A percentile compares a stretch with the other conserved stretches of the same genome.
Conservation (phyloP, 805 yeast genomes). For the Tetrapisispora arboricola region DNA sequence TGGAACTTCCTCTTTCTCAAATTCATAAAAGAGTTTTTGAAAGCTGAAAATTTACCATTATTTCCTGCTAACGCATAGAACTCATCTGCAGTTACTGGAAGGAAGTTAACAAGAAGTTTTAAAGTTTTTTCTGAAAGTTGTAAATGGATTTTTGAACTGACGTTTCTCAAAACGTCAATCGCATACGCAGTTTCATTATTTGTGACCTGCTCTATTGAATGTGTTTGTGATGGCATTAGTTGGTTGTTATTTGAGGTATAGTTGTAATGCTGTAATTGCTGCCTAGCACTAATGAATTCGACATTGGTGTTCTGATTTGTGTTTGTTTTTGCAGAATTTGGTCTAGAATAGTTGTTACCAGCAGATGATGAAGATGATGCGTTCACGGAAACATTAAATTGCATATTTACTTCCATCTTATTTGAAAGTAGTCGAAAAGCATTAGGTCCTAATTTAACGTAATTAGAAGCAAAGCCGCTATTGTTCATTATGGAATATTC, state of each 20-base stretch:
- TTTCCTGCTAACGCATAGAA: conserved; percentile 17
- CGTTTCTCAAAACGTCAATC: conserved; percentile 17
- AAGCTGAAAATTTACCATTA: conserved; percentile 15
- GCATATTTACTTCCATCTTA: conserved; percentile 38
- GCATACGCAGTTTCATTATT: conserved; percentile 18
- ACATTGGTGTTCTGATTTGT: not conserved
- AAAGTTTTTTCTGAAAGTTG: conserved; percentile 18
- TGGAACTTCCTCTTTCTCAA: conserved; percentile 15
- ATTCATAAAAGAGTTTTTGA: conserved; percentile 16
- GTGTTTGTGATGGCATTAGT: conserved; percentile 5
- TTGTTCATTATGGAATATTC: conserved; percentile 67
- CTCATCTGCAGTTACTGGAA: conserved; percentile 21
- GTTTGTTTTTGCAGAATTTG: not conserved
- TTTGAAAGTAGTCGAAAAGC: conserved; percentile 41
- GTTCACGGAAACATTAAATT: conserved; percentile 31
- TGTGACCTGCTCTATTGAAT: conserved; percentile 5
- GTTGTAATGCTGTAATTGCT: conserved; percentile 7
- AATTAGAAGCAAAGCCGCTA: conserved; percentile 74
- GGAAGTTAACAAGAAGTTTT: conserved; percentile 16
- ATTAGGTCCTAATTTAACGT: conserved; percentile 53
- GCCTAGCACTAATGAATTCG: conserved; percentile 9
- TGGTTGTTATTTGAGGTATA: conserved; percentile 2
- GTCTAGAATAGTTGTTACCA: not conserved
- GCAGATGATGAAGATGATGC: conserved; percentile 11
- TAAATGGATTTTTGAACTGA: conserved; percentile 14